Conservation (phyloP, 179 eudicot species). For the Spergularia azorica region DNA sequence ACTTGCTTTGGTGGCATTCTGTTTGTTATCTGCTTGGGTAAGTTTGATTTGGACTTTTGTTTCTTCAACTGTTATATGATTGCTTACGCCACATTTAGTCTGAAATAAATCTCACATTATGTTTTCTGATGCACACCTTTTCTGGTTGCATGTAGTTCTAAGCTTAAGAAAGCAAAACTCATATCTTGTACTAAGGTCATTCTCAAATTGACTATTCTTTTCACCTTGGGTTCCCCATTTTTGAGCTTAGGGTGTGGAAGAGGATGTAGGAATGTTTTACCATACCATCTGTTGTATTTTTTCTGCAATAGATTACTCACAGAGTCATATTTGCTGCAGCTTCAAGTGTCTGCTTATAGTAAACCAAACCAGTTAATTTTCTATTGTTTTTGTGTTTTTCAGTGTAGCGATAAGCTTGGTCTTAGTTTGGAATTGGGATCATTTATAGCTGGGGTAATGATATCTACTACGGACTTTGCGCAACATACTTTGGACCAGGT, state of each 20-base stretch:
- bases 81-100: not conserved
- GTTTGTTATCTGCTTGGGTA: constrained; percentile 99
- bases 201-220: constrained; percentile 3
- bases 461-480: constrained; percentile 92
- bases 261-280: not conserved
- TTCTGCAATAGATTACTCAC: not conserved
- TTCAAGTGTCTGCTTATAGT: not conserved
- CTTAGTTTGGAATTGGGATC: constrained; percentile 99
- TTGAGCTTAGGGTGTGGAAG: not conserved
- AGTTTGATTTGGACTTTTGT: constrained; percentile 28
- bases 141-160: not conserved
- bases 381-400: constrained; percentile 34
- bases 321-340: not conserved
- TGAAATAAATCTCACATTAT: not conserved
- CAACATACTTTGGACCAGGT: constrained; percentile 98
- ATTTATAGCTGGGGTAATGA: constrained; percentile 95
- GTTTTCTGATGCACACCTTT: not conserved
- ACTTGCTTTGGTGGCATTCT: constrained; percentile 94
- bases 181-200: not conserved
- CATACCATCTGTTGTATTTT: not conserved
- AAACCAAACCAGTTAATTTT: not conserved
- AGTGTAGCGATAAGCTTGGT: constrained; percentile 98
- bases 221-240: not conserved
- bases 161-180: not conserved
- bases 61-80: constrained; percentile 1